Conservation (phyloP, 2,329 filamentous ascomycete genomes). For the Penicillium glabrum region DNA sequence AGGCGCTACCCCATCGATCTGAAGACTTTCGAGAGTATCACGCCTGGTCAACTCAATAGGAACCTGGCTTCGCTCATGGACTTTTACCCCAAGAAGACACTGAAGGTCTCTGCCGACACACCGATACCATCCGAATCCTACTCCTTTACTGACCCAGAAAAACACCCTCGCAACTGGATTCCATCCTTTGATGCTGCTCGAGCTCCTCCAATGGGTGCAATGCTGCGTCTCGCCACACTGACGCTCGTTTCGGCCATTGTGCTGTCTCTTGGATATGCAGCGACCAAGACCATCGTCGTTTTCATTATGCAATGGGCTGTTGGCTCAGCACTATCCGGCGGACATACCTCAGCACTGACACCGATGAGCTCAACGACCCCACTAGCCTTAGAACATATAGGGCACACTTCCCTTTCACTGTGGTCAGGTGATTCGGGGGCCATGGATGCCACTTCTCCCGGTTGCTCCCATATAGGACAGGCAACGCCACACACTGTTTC, state of each 20-base stretch:
- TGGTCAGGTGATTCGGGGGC: constrained; percentile 16
- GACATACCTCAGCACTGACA: constrained; percentile 13
- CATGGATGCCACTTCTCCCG: constrained; percentile 13
- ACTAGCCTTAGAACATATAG: constrained; percentile 16
- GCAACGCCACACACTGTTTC: constrained; percentile 25
- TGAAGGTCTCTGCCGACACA: constrained; percentile 17
- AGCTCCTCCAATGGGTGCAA: constrained; percentile 23
- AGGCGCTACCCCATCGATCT: constrained; percentile 48
- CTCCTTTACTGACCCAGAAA: constrained; percentile 22
- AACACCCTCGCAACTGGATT: constrained; percentile 25
- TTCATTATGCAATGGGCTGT: constrained; percentile 27
- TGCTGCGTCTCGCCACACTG: constrained; percentile 30
- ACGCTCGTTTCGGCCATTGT: constrained; percentile 28
- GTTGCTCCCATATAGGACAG: constrained; percentile 25
- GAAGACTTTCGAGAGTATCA: constrained; percentile 48
- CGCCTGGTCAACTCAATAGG: constrained; percentile 47
- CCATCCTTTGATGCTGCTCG: constrained; percentile 22
- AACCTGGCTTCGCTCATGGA: constrained; percentile 46
- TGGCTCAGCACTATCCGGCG: constrained; percentile 23
- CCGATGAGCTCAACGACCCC: constrained; percentile 21
- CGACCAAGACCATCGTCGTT: constrained; percentile 24
- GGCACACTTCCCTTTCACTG: constrained; percentile 21
- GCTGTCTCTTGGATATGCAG: constrained; percentile 33
- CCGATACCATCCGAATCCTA: constrained; percentile 8
- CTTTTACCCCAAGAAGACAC: constrained; percentile 28